Conservation (phyloP, 306 rosid species). For the Hippophae gyantsensis region DNA sequence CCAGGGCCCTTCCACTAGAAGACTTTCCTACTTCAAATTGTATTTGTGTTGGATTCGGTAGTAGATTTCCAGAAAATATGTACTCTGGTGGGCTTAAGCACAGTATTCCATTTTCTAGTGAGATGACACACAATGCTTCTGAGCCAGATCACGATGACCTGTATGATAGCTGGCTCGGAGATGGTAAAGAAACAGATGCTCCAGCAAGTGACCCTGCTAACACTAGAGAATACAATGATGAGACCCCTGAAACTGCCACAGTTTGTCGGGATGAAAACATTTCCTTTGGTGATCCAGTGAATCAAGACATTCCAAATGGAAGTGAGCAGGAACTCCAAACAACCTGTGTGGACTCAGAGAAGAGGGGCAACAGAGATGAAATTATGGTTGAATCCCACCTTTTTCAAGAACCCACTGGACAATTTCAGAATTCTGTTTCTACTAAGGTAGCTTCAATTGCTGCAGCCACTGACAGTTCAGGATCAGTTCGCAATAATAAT, state of each 20-base stretch:
- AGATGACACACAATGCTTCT: conserved; percentile 17
- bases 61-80: conserved; percentile 21
- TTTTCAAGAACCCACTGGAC: conserved; percentile 12
- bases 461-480: conserved; percentile 11
- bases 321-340: conserved; percentile 13
- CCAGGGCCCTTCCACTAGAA: conserved; percentile 57
- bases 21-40: conserved; percentile 25
- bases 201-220: conserved; percentile 21
- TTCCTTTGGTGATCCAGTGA: conserved; percentile 11
- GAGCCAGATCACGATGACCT: conserved; percentile 34
- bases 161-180: conserved; percentile 35
- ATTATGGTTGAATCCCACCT: conserved; percentile 17
- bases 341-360: conserved; percentile 27
- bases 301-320: conserved; percentile 21
- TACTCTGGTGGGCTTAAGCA: conserved; percentile 19
- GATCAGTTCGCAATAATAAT: conserved; percentile 8
- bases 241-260: conserved; percentile 22
- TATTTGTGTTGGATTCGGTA: conserved; percentile 20
- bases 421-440: conserved; percentile 22
- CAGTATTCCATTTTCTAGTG: conserved; percentile 21
- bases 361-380: conserved; percentile 24
- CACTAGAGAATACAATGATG: conserved; percentile 13
- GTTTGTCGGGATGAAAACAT: conserved; percentile 15
- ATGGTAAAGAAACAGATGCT: conserved; percentile 26
- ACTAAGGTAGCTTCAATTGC: conserved; percentile 10